Evolutionary conservation across 495 filamentous ascomycete species (phyloP).

Genomic region (Hypoxylon cercidicola): DNA sequence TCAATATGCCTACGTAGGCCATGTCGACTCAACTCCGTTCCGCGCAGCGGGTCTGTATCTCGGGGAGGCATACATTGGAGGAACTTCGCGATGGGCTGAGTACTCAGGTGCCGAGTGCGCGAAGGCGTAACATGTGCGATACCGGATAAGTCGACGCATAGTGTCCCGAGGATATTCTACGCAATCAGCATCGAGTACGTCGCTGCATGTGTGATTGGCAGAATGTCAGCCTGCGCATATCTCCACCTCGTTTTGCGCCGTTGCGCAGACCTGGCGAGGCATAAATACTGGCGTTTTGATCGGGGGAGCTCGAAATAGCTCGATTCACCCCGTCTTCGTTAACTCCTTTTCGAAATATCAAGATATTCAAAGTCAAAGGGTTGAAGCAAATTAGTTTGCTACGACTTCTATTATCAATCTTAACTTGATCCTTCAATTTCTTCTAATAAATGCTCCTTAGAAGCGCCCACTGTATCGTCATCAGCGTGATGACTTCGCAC

Average conservation of each 20-base stretch:
- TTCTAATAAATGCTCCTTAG: conserved; percentile 40
- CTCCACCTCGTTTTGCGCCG: conserved; percentile 46
- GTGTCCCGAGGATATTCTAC: conserved; percentile 28
- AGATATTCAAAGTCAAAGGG: conserved; percentile 6
- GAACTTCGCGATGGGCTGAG: conserved; percentile 16
- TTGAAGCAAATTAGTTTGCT: conserved; percentile 1
- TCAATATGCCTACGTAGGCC: background rate
- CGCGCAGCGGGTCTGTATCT: background rate
- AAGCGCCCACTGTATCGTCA: conserved; percentile 25
- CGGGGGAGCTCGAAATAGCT: background rate
- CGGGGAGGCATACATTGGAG: background rate
- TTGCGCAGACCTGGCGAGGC: conserved; percentile 41
- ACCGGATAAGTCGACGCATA: conserved; percentile 15
- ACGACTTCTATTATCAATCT: conserved; percentile 4
- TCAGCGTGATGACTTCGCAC: conserved; percentile 44
- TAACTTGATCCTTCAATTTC: conserved; percentile 5
- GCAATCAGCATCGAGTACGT: conserved; percentile 39
- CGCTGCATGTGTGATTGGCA: conserved; percentile 38
- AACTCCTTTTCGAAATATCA: conserved; percentile 9
- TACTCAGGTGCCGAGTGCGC: conserved; percentile 17
- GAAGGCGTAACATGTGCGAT: conserved; percentile 28
- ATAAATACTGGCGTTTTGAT: conserved; percentile 35
- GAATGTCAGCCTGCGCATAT: conserved; percentile 38
- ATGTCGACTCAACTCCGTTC: conserved; percentile 5
- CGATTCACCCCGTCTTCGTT: conserved; percentile 10